Conservation (phyloP, 306 rosid species). For the Quercus wislizeni region DNA sequence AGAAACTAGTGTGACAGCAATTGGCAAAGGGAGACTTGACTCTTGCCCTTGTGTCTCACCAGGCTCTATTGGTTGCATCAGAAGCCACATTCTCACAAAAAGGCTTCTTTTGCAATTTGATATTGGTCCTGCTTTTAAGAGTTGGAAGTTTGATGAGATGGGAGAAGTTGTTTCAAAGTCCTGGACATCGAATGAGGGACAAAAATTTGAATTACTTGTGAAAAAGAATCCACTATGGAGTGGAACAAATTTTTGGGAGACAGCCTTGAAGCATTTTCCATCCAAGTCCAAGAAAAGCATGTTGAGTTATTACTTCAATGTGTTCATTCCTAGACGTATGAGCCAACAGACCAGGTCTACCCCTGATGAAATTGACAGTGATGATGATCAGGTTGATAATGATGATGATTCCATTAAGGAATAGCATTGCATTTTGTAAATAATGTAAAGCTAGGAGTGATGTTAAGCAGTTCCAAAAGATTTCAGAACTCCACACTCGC, state of each 20-base stretch:
- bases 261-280: constrained; percentile 26
- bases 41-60: constrained; percentile 28
- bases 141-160: constrained; percentile 45
- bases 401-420: background rate
- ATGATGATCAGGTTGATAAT: constrained; percentile 15
- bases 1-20: background rate
- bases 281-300: constrained; percentile 23
- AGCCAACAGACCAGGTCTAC: constrained; percentile 23
- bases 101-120: constrained; percentile 21
- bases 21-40: constrained; percentile 26
- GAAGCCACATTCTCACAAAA: constrained; percentile 22
- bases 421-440: background rate
- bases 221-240: background rate
- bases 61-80: constrained; percentile 29
- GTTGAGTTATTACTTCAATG: constrained; percentile 39
- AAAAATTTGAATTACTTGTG: constrained; percentile 21
- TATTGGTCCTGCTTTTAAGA: constrained; percentile 25
- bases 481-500: too few species aligned
- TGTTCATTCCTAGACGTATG: constrained; percentile 26
- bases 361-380: constrained; percentile 17
- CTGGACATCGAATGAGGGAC: constrained; percentile 28
- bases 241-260: constrained; percentile 31
- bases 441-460: background rate
- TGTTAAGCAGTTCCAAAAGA: too few species aligned
- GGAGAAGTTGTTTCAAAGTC: constrained; percentile 32